These are phyloP conservation scores for Clonostachys sp. DNA, from an alignment of 2,329 filamentous ascomycete species.

Conservation along the genomic window DNA sequence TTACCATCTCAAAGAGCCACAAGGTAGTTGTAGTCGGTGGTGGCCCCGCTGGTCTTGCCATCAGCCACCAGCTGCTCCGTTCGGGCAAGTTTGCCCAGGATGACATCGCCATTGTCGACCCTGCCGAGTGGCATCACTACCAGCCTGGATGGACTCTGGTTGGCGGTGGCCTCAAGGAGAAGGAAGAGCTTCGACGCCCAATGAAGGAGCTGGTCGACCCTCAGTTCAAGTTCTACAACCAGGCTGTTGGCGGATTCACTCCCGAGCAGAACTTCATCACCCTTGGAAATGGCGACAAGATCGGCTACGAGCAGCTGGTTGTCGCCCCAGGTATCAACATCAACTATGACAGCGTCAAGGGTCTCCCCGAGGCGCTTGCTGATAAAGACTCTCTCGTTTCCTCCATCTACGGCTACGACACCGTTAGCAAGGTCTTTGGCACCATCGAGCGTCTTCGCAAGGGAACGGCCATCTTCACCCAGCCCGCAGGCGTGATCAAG, in stretches of 20 bases:
- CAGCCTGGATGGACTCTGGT: slow-evolving; percentile 68
- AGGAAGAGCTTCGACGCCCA: slow-evolving; percentile 49
- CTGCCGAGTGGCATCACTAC: slow-evolving; percentile 60
- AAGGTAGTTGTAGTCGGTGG: slow-evolving; percentile 64
- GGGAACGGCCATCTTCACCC: slow-evolving; percentile 54
- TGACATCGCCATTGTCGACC: slow-evolving; percentile 63
- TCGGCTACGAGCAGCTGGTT: slow-evolving; percentile 60
- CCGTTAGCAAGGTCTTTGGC: slow-evolving; percentile 45
- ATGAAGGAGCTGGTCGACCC: slow-evolving; percentile 47
- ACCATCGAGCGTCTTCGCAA: slow-evolving; percentile 39
- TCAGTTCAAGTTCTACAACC: slow-evolving; percentile 56
- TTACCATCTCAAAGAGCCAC: slow-evolving; percentile 28
- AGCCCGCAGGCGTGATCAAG: slow-evolving; percentile 53
- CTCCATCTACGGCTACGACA: slow-evolving; percentile 53
- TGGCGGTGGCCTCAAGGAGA: slow-evolving; percentile 60
- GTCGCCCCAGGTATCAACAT: slow-evolving; percentile 54
- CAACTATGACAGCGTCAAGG: slow-evolving; percentile 45
- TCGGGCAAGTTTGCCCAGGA: slow-evolving; percentile 48
- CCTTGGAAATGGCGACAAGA: slow-evolving; percentile 46
- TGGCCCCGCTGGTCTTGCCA: slow-evolving; percentile 59
- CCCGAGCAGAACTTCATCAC: slow-evolving; percentile 54
- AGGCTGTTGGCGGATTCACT: slow-evolving; percentile 40
- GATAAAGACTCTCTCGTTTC: slow-evolving; percentile 43
- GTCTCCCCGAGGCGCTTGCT: slow-evolving; percentile 49
- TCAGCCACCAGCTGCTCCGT: slow-evolving; percentile 63